Evolutionary conservation across 805 yeast species (phyloP), one percentile per base, ranked within the genome.

Genomic region (Teunomyces gatunensis): DNA sequence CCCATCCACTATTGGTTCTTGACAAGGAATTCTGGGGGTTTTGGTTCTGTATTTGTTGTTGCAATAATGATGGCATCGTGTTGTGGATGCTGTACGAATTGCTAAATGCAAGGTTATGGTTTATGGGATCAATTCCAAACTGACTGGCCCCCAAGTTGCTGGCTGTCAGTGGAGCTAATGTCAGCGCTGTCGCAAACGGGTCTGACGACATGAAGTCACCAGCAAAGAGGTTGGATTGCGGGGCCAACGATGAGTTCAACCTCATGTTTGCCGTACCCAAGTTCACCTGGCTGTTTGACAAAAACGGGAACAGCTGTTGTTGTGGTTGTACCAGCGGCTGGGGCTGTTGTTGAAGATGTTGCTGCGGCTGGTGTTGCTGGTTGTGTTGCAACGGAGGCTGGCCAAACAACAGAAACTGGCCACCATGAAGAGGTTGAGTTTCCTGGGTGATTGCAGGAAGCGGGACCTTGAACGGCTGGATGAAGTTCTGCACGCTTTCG

Each of bases 381-480:
- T 5, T 18, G 7, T 34, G 39, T 9, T 35, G 39, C 39, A 20
- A 20, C 23, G 39, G 17, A 6, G 18, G 11, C 17, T 9, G 40
- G 33, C 34, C 32, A 44, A 36, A 39, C 23, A 20, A 10, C 15
- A 12, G 23, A 40, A 40, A 40, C 34, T 40, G 25, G 9, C 27
- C 45, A 40, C 34, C 34, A 35, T 13, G 20, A 5, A 39, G 17
- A 7, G 44, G 51, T 7, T 12, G 47, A 3, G 37, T 12, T 10
- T 39, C 17, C 43, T n/a, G 32, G 9, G 41, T 21, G 42, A 55
- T 47, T 33, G 56, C 64, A 42, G 83, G 83, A 39, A 83, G 68
- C 4, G 89, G 84, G 5, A 77, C 71, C 45, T 74, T 62, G 62
- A 88, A 89, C 2, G 95, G 96, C 37, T 73, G 71, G n/a, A 60